Base-by-base conservation (phyloP, 2,329 filamentous ascomycete genomes). In the Penicillium sp. region DNA sequence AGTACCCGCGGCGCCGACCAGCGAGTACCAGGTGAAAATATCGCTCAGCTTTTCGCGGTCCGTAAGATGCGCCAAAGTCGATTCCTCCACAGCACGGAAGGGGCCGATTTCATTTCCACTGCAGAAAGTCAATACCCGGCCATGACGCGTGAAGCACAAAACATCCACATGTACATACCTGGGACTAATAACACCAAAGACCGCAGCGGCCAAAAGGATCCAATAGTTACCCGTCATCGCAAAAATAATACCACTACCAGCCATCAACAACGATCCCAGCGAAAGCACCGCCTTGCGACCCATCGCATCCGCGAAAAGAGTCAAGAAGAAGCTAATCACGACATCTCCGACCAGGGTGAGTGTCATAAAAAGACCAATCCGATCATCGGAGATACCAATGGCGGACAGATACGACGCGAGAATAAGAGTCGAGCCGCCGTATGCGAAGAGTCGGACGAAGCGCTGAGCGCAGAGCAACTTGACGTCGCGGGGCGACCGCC, bases 11-110 rank as follows among this genome's bases (percentile, higher is more conserved):
- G 80, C 82, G 3, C 87, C 88, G 48, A 71, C 63, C 6, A 77
- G 63, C 3, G 70, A 74, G 64, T 89, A 88, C 87, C 87, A 89
- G 9, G 83, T 81, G 57, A 88, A 76, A n/a, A 89, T 85, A 70
- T 89, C 85, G 14, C 84, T 77, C 47, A 87, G 75, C 1, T 80
- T 82, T 29, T 77, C 71, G 0, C 81, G 78, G 0, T 74, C 79
- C 0, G 85, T 88, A 45, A 89, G 76, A 66, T 88, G 84, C 5
- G 85, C 83, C 8, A 89, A 68, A 33, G 83, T 85, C 0, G 83
- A 85, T 75, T 89, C 86, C 67, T 89, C 87, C 31, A 90, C 84
- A 3, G 85, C 85, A 37, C 86, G 77, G 62, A 89, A 89, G 0
- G 87, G 87, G 0, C 87, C 87, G 67, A 89, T 88, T 62, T 89